A percentile compares a stretch with the other conserved stretches of the same genome.
Evolutionary conservation across 2,329 filamentous ascomycete genomes (phyloP).

Genomic region (Cryphonectria carpinicola): DNA sequence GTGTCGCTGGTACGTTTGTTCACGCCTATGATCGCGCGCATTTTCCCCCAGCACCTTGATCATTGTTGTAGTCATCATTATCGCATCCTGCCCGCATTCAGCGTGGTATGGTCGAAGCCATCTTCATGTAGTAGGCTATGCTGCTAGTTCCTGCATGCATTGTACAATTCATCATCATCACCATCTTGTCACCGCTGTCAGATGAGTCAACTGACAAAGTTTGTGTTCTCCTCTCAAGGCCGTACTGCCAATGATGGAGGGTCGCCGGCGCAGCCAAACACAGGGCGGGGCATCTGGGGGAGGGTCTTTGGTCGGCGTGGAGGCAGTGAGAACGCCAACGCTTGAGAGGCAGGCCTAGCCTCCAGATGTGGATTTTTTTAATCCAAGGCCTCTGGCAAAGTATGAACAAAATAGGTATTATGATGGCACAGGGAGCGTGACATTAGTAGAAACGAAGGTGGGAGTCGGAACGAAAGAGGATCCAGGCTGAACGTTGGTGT

Average conservation of each 20-base stretch:
- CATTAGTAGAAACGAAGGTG: neutral
- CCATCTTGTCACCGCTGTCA: neutral
- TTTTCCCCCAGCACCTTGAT: too few species aligned
- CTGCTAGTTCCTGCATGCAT: neutral
- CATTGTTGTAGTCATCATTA: neutral
- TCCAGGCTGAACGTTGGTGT: neutral
- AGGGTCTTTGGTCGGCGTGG: constrained; percentile 18
- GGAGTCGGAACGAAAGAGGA: neutral
- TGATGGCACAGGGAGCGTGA: neutral
- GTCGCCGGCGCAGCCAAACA: neutral
- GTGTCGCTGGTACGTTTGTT: constrained; percentile 21
- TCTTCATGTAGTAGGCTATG: neutral
- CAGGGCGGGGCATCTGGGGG: constrained; percentile 19
- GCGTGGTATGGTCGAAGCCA: neutral
- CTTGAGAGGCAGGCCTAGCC: neutral
- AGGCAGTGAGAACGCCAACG: neutral
- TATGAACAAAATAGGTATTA: neutral
- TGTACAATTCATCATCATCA: neutral
- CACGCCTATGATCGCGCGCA: neutral
- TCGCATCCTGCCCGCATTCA: neutral
- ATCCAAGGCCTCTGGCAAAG: neutral
- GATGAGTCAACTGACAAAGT: neutral
- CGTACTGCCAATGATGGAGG: neutral
- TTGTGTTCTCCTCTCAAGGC: neutral
- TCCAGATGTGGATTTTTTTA: neutral